Percentiles rank a stretch among this genome's conserved stretches.
phyloP scores from a whole-genome alignment of 345 rosid genomes.

The Orychophragmus violaceus region DNA sequence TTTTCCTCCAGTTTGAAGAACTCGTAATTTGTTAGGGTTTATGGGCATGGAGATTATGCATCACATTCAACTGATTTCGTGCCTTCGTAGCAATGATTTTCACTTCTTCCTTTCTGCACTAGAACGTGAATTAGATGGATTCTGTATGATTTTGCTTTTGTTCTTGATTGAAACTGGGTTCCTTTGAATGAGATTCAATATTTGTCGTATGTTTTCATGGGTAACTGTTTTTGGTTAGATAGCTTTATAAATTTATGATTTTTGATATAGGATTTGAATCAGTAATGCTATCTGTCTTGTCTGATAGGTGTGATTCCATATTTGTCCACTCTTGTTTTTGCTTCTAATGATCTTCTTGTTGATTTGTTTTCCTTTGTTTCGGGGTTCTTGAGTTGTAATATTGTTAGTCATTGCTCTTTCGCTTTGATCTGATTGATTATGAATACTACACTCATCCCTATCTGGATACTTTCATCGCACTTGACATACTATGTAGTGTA shows the following conservation, averaged over 20 bases:
- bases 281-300: background rate
- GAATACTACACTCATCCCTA: no score
- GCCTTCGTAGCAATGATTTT: background rate
- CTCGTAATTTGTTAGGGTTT: constrained; percentile 13
- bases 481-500: no score
- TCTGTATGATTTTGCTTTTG: background rate
- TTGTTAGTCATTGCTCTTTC: no score
- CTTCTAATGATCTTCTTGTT: no score
- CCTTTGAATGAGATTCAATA: constrained; percentile 1
- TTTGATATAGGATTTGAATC: background rate
- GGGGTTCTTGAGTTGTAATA: background rate
- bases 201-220: background rate
- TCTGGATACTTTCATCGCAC: no score
- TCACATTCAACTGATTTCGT: background rate
- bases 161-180: background rate
- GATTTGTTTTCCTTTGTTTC: no score
- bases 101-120: no score
- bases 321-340: background rate
- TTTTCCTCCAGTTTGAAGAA: background rate
- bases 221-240: background rate
- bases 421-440: no score
- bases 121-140: no score
- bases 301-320: background rate
- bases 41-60: background rate
- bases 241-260: no score